Evolutionary conservation across 306 rosid species (phyloP).

Genomic region (Inga leiocalycina): DNA sequence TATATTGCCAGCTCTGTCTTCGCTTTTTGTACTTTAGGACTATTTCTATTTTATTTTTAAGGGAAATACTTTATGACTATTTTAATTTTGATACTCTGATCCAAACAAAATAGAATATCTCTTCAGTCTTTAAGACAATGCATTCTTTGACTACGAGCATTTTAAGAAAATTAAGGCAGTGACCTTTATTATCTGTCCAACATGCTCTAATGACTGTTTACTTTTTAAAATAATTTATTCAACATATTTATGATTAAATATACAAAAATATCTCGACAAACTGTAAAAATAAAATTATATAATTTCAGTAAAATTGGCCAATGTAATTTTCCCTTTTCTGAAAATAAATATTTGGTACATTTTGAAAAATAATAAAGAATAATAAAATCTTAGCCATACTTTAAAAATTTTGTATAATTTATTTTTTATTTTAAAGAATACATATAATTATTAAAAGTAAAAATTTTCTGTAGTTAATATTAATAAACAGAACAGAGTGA

Average conservation of each 20-base stretch:
- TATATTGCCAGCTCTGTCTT: neutral
- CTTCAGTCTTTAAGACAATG: neutral
- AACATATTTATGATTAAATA: neutral
- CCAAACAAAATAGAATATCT: constrained; percentile 2
- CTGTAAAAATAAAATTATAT: too few species aligned
- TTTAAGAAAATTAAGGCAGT: neutral
- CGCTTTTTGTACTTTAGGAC: neutral
- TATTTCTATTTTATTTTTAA: neutral
- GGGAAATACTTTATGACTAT: neutral
- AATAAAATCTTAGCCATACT: too few species aligned
- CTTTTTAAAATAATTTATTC: neutral
- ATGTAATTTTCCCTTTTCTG: neutral
- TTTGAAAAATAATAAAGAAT: too few species aligned
- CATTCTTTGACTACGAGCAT: neutral
- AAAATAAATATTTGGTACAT: neutral
- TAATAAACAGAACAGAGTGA: neutral
- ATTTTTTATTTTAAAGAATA: too few species aligned
- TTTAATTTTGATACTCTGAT: neutral
- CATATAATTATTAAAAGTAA: neutral
- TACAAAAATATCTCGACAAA: too few species aligned
- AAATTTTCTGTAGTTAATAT: too few species aligned
- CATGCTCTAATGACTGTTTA: neutral
- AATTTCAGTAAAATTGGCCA: neutral
- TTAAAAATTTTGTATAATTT: too few species aligned
- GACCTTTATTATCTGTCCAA: neutral